phyloP scores from a whole-genome alignment of 2,329 filamentous ascomycete genomes.

The Chalara sp. region DNA sequence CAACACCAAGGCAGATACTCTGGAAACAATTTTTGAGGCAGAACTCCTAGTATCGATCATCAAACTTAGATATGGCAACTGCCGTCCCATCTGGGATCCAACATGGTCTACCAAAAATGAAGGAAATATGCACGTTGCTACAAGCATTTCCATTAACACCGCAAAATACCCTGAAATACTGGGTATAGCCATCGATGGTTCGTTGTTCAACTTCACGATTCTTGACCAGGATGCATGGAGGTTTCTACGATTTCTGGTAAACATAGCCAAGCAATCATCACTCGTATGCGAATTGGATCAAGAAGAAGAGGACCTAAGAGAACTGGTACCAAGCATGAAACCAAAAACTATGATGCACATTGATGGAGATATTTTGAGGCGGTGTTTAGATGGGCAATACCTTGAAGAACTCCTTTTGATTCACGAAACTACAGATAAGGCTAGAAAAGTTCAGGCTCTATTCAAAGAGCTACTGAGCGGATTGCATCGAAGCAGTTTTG shows the following conservation, averaged over 20 bases:
- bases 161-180: conserved; percentile 39
- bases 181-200: conserved; percentile 63
- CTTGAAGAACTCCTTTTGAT: conserved; percentile 36
- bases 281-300: conserved; percentile 36
- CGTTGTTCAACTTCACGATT: conserved; percentile 62
- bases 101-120: conserved; percentile 6
- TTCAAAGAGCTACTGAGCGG: conserved; percentile 44
- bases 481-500: conserved; percentile 39
- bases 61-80: conserved; percentile 45
- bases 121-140: not conserved
- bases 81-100: conserved; percentile 31
- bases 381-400: conserved; percentile 40
- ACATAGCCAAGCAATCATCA: conserved; percentile 47
- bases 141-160: not conserved
- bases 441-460: conserved; percentile 17
- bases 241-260: conserved; percentile 68
- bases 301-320: conserved; percentile 21
- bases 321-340: conserved; percentile 32
- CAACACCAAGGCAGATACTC: conserved; percentile 20
- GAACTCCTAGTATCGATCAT: conserved; percentile 49
- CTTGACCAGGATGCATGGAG: conserved; percentile 56
- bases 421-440: conserved; percentile 5
- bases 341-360: conserved; percentile 52
- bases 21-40: conserved; percentile 44
- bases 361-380: conserved; percentile 57